Evolutionary conservation across 768 basidiomycete species (phyloP), one percentile per base, ranked within the genome.

Genomic region (Pulveroboletus ravenelii): DNA sequence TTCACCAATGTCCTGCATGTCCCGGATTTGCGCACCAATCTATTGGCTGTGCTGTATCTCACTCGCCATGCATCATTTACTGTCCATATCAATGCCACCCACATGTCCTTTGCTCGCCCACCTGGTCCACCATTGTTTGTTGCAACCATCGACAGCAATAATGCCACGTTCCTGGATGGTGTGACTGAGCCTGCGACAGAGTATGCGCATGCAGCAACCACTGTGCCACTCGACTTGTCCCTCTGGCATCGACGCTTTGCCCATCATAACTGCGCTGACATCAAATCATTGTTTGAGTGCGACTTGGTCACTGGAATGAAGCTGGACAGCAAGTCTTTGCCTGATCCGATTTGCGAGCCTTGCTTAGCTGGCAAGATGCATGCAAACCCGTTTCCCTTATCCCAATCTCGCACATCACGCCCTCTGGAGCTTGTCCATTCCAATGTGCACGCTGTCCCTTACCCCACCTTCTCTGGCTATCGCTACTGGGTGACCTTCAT

Each of bases 1-100:
- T 62, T 63, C 20, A 13, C 20, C 13, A 29, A 51, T 1, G 59
- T 64, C 10, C 30, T 64, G 5, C 59, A 63, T 57, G 57, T 64
- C 5, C 59, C 59, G 5, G 15, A n/a, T 5, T 9, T 32, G 5
- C 9, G 10, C 6, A 58, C 51, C 15, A 63, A 61, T 27, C 51
- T 60, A 10, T 37, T 62, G 0, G 45, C 61, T 48, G 56, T 63
- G 5, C 38, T 63, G 3, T 53, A 52, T 2, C 29, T 63, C 0
- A 57, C 57, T 50, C 17, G 38, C 0, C 27, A 52, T 7, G 18
- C 37, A 3, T 23, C 35, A 6, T 59, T 50, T 15, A 5, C 35
- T 49, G 58, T 56, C 3, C 18, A 31, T 25, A 50, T 60, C 20
- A 41, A 40, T 30, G 7, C 34, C 1, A 36, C n/a, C 1, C 45